Base-by-base conservation (phyloP, 331 rosid genomes). In the Malus hybrid region DNA sequence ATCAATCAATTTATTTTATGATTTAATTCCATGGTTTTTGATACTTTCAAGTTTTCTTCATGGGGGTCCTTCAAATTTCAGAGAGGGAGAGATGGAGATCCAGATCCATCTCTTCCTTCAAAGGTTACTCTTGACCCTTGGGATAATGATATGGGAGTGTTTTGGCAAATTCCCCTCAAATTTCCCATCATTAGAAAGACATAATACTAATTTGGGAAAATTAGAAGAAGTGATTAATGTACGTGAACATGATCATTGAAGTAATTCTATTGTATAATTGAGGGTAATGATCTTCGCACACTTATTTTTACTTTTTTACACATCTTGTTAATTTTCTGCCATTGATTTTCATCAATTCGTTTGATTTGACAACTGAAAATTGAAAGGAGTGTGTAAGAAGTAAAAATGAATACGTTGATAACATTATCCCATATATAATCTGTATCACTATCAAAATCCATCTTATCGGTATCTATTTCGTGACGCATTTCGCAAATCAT, bases 211-310 rank as follows among this genome's bases (percentile, higher is more conserved):
- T 33, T 16, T 42, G 48, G 48, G 11, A 33, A 65, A 65, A 65
- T 48, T 20, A 52, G 4, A 4, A 36, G 36, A 3, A 6, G 61
- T 62, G 77, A 19, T 46, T 29, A 28, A 5, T 7, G 48, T 15
- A 14, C 65, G 33, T 32, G 54, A 32, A 24, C 66, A 56, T 56
- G 55, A 59, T 11, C 18, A 59, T 55, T 19, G 27, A 55, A 42
- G 14, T 3, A 10, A 42, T 10, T 42, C 14, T 39, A 0, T 39
- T 39, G 44, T 39, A 39, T 9, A 39, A 39, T 9, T 36, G 44
- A 39, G 44, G 0, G 4, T 39, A 39, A 0, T 39, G 44, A 39
- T 39, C 4, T 0, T 39, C 12, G 0, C 0, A 9, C 44, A 0
- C 4, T 0, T 39, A 39, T 0, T 9, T 39, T 9, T 39, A 2